Base-by-base conservation (phyloP, 1,139 yeast genomes). In the Diutina scorzettiae region DNA sequence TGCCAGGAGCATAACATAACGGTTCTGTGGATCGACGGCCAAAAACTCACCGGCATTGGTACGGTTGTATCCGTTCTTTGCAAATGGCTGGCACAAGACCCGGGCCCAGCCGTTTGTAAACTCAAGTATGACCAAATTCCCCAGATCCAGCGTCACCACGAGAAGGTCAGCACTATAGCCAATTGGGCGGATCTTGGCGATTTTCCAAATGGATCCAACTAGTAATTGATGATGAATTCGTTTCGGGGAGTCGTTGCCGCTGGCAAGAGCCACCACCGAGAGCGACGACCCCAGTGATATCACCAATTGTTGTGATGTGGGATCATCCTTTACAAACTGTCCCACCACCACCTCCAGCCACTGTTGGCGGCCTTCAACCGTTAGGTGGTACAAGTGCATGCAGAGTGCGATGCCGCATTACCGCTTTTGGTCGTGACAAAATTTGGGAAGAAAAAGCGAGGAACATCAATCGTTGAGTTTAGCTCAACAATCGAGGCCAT, bases 81-180 rank as follows among this genome's bases (percentile, higher is more conserved):
- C 75, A 52, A 73, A 76, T 1, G 95, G 81, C 51, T 82, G 91
- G n/a, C 39, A 16, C 25, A 23, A 14, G 6, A 11, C n/a, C 16
- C 16, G 39, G 18, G 11, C 17, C 39, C 39, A 34, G 47, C 77
- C 77, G 40, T 70, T 63, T 1, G 77, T 48, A 51, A 86, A 78
- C 42, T 55, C 56, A 23, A 63, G 57, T 11, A 89, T 57, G 0
- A 80, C 64, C 18, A 87, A 50, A 44, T 76, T 75, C 0, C 97
- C 97, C 1, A 95, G 75, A 54, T 89, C 97, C 0, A 94, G 76
- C 0, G 93, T 73, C 3, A 86, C 58, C n/a, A 81, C 72, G 21
- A 89, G 50, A 32, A 64, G 64, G 49, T 85, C 93, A 43, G 65
- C 66, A 0, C 64, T 55, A 1, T 75, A 57, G 0, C 81, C 86